Evolutionary conservation across 2,329 filamentous ascomycete genomes (phyloP).

Genomic region (Penicillium sp.): DNA sequence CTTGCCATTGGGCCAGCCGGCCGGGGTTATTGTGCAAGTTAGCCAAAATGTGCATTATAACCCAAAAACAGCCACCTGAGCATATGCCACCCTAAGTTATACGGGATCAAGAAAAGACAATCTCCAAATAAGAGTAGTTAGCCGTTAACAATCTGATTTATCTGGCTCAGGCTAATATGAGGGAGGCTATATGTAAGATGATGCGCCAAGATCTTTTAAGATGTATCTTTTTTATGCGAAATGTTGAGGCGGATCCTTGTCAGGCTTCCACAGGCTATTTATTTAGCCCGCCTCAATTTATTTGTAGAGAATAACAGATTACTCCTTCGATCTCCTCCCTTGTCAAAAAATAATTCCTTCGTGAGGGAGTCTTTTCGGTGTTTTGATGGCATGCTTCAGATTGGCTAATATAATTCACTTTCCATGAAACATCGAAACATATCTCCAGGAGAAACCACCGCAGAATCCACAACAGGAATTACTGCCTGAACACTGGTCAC

Average conservation of each 20-base stretch:
- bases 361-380: not conserved
- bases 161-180: not conserved
- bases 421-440: no score
- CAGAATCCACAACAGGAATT: no score
- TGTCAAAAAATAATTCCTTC: not conserved
- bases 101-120: no score
- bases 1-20: constrained; percentile 51
- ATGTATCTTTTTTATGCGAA: not conserved
- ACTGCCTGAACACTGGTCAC: no score
- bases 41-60: not conserved
- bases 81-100: no score
- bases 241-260: not conserved
- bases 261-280: not conserved
- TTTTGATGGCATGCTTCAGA: not conserved
- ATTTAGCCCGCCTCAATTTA: not conserved
- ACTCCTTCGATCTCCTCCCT: not conserved
- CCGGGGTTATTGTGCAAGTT: not conserved
- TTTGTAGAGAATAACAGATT: not conserved
- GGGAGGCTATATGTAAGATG: not conserved
- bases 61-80: not conserved
- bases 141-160: not conserved
- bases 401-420: not conserved
- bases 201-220: not conserved
- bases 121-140: not conserved
- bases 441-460: no score